Conservation (phyloP, 2,329 filamentous ascomycete species). For the Aschersonia sp. region DNA sequence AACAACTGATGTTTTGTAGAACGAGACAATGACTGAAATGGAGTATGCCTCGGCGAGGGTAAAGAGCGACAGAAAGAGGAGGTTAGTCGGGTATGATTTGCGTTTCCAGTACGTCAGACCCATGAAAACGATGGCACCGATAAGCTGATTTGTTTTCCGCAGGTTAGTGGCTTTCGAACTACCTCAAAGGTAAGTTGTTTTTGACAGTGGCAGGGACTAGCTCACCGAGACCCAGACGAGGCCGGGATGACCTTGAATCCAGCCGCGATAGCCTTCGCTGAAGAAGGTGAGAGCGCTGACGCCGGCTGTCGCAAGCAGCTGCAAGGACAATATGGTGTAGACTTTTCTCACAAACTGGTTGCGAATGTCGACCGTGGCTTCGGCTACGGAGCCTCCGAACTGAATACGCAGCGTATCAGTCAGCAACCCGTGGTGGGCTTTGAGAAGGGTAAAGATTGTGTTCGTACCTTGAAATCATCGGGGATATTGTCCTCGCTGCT, state of each 20-base stretch:
- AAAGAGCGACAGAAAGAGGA: conserved; percentile 82
- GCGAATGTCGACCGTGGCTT: conserved; percentile 87
- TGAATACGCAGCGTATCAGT: conserved; percentile 15
- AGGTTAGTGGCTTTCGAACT: background rate
- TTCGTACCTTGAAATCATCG: conserved; percentile 81
- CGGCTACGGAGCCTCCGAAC: conserved; percentile 87
- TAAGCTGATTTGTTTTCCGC: conserved; percentile 32
- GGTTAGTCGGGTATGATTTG: conserved; percentile 87
- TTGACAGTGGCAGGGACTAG: conserved; percentile 5
- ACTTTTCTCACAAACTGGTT: conserved; percentile 97
- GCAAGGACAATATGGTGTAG: conserved; percentile 93
- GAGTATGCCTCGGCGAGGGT: conserved; percentile 88
- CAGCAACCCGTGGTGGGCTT: background rate
- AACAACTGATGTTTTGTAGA: conserved; percentile 73
- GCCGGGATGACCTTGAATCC: conserved; percentile 75
- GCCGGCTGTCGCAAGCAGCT: conserved; percentile 71
- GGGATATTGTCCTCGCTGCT: conserved; percentile 82
- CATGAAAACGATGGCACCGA: conserved; percentile 75
- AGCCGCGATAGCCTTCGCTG: conserved; percentile 61
- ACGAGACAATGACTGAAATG: conserved; percentile 82
- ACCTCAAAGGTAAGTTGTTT: background rate
- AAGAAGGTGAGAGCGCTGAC: conserved; percentile 80
- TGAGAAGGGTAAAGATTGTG: background rate
- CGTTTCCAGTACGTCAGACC: conserved; percentile 88
- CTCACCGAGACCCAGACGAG: conserved; percentile 72